phyloP scores from a whole-genome alignment of 306 rosid species.

The Hippophae tibetana region DNA sequence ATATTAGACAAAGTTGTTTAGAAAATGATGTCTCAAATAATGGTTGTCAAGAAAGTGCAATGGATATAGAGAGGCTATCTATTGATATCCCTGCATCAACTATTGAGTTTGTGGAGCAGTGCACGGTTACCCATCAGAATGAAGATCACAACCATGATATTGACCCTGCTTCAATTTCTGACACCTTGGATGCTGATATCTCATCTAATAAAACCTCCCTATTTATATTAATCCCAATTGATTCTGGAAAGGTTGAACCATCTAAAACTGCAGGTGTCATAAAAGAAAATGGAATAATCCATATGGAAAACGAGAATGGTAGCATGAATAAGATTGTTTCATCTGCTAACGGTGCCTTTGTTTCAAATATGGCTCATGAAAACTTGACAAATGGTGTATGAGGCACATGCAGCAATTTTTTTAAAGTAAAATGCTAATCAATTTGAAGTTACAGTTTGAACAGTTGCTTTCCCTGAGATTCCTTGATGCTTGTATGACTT shows the following conservation, averaged over 20 bases:
- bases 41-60: conserved; percentile 18
- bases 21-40: conserved; percentile 16
- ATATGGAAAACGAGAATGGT: conserved; percentile 8
- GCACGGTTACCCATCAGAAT: conserved; percentile 25
- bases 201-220: conserved; percentile 8
- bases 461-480: too few species aligned
- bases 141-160: conserved; percentile 14
- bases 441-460: too few species aligned
- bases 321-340: background rate
- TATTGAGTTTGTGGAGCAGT: conserved; percentile 24
- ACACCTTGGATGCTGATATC: conserved; percentile 16
- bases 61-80: conserved; percentile 30
- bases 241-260: conserved; percentile 17
- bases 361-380: background rate
- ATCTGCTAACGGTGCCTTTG: background rate
- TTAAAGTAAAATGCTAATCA: too few species aligned
- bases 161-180: conserved; percentile 8
- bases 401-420: too few species aligned
- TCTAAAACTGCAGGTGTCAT: conserved; percentile 18
- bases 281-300: conserved; percentile 17
- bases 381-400: background rate
- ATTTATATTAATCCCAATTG: conserved; percentile 15
- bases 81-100: conserved; percentile 23
- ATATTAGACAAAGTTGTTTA: conserved; percentile 11
- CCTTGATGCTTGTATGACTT: too few species aligned